Percentiles rank a stretch among this genome's conserved stretches.
Evolutionary conservation across 768 basidiomycete genomes (phyloP).

Genomic region (Serendipita sp.): DNA sequence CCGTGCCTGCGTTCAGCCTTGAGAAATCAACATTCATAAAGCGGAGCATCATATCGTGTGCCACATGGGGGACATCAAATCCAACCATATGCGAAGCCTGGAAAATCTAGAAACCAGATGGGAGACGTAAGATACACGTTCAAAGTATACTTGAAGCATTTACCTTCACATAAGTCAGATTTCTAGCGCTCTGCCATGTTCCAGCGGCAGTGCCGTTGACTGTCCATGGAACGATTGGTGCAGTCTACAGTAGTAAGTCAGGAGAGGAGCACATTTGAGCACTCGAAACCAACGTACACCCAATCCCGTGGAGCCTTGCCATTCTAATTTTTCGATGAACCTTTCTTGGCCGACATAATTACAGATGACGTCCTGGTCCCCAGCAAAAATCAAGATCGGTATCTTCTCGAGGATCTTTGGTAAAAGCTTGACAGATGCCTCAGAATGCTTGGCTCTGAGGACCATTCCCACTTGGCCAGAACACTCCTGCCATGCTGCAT

Average conservation of each 20-base stretch:
- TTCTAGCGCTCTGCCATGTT: constrained; percentile 78
- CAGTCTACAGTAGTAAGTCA: constrained; percentile 23
- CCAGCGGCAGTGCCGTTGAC: constrained; percentile 68
- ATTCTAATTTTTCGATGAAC: constrained; percentile 66
- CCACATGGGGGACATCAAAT: constrained; percentile 66
- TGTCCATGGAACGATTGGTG: constrained; percentile 54
- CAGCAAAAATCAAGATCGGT: constrained; percentile 79
- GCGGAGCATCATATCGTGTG: constrained; percentile 97
- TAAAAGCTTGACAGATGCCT: constrained; percentile 59
- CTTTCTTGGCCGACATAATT: constrained; percentile 85
- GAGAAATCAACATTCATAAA: constrained; percentile 90
- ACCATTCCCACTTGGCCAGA: constrained; percentile 43
- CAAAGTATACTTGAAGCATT: constrained; percentile 6
- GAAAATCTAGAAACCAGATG: constrained; percentile 39
- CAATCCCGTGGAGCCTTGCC: constrained; percentile 74
- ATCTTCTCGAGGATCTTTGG: constrained; percentile 66
- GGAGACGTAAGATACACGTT: background rate
- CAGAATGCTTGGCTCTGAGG: constrained; percentile 37
- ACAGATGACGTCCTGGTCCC: constrained; percentile 93
- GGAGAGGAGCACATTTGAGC: background rate
- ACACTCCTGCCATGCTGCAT: constrained; percentile 83
- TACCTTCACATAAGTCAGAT: constrained; percentile 87
- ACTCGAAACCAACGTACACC: constrained; percentile 39
- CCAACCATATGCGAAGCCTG: constrained; percentile 96
- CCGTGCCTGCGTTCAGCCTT: constrained; percentile 62